Conservation (phyloP, 371 early-diverging fungal species). For the Dichotomocladium elegans region DNA sequence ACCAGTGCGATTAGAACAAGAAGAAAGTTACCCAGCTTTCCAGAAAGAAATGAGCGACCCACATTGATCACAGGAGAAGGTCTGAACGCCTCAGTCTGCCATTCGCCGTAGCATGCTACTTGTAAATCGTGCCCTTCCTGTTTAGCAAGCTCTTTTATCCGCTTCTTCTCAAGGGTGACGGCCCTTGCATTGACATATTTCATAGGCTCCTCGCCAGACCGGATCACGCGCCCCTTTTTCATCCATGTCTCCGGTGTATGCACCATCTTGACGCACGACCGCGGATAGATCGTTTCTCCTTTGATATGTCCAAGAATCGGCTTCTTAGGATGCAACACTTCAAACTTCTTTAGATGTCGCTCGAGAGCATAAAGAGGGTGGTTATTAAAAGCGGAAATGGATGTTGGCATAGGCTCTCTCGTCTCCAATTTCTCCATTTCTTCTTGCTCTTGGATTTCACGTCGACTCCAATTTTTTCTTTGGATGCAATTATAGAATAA, state of each 20-base stretch:
- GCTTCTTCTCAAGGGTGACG: constrained; percentile 53
- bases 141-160: constrained; percentile 43
- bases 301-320: constrained; percentile 72
- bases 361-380: constrained; percentile 85
- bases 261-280: constrained; percentile 60
- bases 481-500: constrained; percentile 11
- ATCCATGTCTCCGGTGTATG: constrained; percentile 67
- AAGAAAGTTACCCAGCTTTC: not conserved
- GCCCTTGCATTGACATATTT: constrained; percentile 68
- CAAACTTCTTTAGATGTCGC: constrained; percentile 74
- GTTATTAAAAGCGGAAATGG: constrained; percentile 70
- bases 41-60: constrained; percentile 1
- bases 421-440: constrained; percentile 41
- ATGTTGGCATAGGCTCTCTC: constrained; percentile 77
- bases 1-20: not conserved
- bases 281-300: constrained; percentile 78
- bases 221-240: constrained; percentile 53
- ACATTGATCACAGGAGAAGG: constrained; percentile 69
- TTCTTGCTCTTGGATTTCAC: constrained; percentile 47
- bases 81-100: constrained; percentile 77
- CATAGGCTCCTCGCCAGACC: constrained; percentile 54
- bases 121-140: constrained; percentile 30
- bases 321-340: constrained; percentile 55
- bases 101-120: constrained; percentile 71
- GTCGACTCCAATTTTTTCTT: constrained; percentile 22